Base-by-base conservation (phyloP, 805 yeast species). In the Priceomyces castillae region DNA sequence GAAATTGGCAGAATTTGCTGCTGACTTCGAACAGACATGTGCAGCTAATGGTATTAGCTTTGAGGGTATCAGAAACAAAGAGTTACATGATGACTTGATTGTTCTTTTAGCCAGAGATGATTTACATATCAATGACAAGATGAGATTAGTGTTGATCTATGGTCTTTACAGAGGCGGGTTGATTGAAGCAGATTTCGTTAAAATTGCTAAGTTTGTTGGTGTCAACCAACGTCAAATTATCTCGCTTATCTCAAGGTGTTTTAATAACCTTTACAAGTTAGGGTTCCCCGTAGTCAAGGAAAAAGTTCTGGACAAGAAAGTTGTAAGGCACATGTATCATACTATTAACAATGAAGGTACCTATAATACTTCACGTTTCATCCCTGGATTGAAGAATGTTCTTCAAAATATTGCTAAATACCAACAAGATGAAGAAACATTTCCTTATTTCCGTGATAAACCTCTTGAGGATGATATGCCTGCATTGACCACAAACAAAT, bases 21-120 rank as follows among this genome's bases (percentile, higher is more conserved):
- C 96, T 1, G 94, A 87, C 49, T 74, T 90, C 46, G 98, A 94
- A 64, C 97, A 90, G 64, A 78, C 82, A 15, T 74, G 90, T 49
- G 79, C 85, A 3, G 86, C 89, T 3, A 79, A 80, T 34, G 95
- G 95, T 17, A 61, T 76, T 2, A 82, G 81, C 43, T 71, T 81
- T 37, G 86, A 87, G 49, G 90, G 92, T 2, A 75, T 74, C 20
- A 77, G 77, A 51, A 74, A 76, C 36, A 78, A 78, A 51, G 73
- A 76, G 41, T 64, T 86, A 18, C 81, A 85, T 25, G 85, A 80
- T 40, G 79, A 77, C 28, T 65, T 90, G 43, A 69, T 90, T 22
- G 71, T 65, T 3, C 58, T 82, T 17, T 67, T 92, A 17, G 65
- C 72, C 0, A 64, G 77, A 35, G 71, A 67, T 19, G 72, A 67